A percentile compares a stretch with the other conserved stretches of the same genome.
Conservation (phyloP, 768 basidiomycete species). For the Boletus pseudo-olivaceus region DNA sequence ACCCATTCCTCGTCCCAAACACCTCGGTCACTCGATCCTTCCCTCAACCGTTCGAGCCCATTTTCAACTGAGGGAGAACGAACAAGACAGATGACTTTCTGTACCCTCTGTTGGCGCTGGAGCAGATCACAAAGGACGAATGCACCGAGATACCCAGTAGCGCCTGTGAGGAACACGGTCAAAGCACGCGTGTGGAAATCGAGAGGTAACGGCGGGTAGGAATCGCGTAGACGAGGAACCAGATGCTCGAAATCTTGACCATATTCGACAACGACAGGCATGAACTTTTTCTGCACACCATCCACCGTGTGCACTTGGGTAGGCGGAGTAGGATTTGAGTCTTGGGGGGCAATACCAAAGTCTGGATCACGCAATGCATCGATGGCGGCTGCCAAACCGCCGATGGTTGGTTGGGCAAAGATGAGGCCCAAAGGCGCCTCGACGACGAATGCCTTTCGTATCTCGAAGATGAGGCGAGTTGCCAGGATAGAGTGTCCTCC, state of each 20-base stretch:
- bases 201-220: conserved; percentile 60
- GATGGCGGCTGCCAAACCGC: conserved; percentile 69
- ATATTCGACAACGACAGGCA: conserved; percentile 55
- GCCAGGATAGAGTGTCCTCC: conserved; percentile 99
- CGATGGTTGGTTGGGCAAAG: conserved; percentile 86
- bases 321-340: conserved; percentile 15
- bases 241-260: conserved; percentile 73
- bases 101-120: conserved; percentile 53
- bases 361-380: conserved; percentile 76
- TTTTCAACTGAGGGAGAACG: conserved; percentile 61
- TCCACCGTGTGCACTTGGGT: conserved; percentile 13
- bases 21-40: conserved; percentile 71
- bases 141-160: conserved; percentile 94
- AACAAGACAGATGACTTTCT: conserved; percentile 91
- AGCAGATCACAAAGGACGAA: conserved; percentile 86
- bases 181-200: conserved; percentile 52
- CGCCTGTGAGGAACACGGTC: conserved; percentile 93
- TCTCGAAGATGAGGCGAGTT: conserved; percentile 94
- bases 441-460: conserved; percentile 87
- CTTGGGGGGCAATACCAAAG: conserved; percentile 59
- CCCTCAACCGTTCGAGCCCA: conserved; percentile 66
- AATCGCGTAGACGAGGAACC: conserved; percentile 49
- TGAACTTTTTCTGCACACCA: conserved; percentile 16
- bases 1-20: conserved; percentile 92
- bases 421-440: conserved; percentile 89